phyloP scores from a whole-genome alignment of 169 alveolate species.

The Miamiensis avidus region DNA sequence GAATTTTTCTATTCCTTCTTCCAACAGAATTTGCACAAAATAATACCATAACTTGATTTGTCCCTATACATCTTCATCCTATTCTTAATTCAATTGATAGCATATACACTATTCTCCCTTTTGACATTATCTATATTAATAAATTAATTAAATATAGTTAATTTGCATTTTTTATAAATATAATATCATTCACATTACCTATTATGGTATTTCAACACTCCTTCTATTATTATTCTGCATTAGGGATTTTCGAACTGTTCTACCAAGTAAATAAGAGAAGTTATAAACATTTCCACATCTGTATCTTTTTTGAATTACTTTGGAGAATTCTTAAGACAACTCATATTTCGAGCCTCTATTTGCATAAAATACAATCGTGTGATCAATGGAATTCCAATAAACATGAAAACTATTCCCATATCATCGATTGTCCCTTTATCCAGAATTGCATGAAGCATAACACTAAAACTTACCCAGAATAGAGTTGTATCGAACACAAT shows the following conservation, averaged over 20 bases:
- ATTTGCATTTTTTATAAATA: conserved; percentile 12
- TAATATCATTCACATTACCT: conserved; percentile 22
- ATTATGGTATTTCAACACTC: conserved; percentile 39
- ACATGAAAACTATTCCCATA: conserved; percentile 42
- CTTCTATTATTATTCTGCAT: conserved; percentile 33
- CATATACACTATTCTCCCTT: not conserved
- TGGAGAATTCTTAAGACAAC: conserved; percentile 7
- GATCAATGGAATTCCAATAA: conserved; percentile 36
- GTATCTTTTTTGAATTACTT: conserved; percentile 38
- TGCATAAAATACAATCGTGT: conserved; percentile 19
- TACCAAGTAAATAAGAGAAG: conserved; percentile 28
- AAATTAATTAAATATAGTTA: no score
- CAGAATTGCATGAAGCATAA: conserved; percentile 26
- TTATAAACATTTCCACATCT: conserved; percentile 35
- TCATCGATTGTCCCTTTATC: conserved; percentile 26
- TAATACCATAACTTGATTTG: conserved; percentile 38
- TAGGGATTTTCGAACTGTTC: conserved; percentile 28
- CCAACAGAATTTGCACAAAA: conserved; percentile 9
- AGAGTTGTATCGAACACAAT: conserved; percentile 17
- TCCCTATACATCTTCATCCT: conserved; percentile 3
- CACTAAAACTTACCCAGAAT: conserved; percentile 36
- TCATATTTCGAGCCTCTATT: conserved; percentile 5
- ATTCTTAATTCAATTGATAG: conserved; percentile 30
- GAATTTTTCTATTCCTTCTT: conserved; percentile 37
- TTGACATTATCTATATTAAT: not conserved